Evolutionary conservation across 352 stramenopile genomes (phyloP).

Genomic region (Phytophthora meadii): DNA sequence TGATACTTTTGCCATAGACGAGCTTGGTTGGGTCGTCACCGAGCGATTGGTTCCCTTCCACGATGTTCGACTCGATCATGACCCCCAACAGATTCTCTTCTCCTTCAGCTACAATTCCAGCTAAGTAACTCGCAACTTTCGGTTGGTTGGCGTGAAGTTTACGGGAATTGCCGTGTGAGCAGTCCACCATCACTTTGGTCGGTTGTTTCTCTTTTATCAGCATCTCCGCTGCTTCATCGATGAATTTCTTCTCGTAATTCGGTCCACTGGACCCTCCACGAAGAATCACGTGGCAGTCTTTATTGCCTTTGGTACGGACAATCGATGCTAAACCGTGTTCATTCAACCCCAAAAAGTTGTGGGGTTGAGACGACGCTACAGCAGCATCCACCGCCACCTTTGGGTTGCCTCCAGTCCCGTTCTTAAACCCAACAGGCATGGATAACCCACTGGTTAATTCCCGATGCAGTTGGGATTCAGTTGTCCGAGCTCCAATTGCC

Average conservation of each 20-base stretch:
- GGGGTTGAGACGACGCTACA: conserved; percentile 69
- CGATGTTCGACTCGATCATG: conserved; percentile 91
- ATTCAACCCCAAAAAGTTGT: conserved; percentile 87
- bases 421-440: conserved; percentile 89
- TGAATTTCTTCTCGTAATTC: conserved; percentile 82
- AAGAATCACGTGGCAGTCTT: conserved; percentile 87
- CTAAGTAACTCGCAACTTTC: conserved; percentile 77
- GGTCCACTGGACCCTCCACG: conserved; percentile 74
- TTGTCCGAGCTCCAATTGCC: conserved; percentile 85
- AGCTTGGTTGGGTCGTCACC: conserved; percentile 73
- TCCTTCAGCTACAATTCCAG: conserved; percentile 67
- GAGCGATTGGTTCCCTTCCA: conserved; percentile 86
- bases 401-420: conserved; percentile 79
- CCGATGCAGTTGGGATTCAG: conserved; percentile 85
- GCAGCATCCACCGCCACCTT: conserved; percentile 85
- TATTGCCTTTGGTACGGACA: conserved; percentile 87
- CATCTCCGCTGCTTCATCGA: conserved; percentile 65
- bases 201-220: conserved; percentile 72
- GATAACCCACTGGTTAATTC: conserved; percentile 83
- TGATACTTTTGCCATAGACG: conserved; percentile 89
- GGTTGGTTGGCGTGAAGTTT: conserved; percentile 87
- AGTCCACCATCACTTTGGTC: conserved; percentile 88
- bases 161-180: conserved; percentile 88
- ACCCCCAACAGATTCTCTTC: conserved; percentile 77
- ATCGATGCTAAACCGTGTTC: conserved; percentile 85